These are phyloP conservation scores for Fimicolochytrium jonesii DNA, from an alignment of 192 early-diverging fungal genomes.

Conservation along the genomic window DNA sequence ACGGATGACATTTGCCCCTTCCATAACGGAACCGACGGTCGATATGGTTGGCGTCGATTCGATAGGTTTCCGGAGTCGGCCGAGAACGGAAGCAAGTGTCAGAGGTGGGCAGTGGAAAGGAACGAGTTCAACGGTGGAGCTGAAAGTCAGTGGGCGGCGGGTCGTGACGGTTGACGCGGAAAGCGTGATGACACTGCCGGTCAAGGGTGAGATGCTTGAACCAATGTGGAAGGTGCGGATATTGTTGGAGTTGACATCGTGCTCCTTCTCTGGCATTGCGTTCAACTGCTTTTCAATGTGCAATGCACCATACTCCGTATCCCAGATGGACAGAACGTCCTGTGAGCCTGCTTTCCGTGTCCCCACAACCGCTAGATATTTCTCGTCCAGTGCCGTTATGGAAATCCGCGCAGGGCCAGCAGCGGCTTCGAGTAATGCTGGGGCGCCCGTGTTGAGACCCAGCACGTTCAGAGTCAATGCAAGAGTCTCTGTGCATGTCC, in stretches of 20 bases:
- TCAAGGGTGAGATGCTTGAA: slow-evolving; percentile 8
- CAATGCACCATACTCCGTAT: slow-evolving; percentile 18
- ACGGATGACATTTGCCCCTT: not conserved
- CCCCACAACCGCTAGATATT: slow-evolving; percentile 9
- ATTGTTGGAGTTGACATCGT: no score
- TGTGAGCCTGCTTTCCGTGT: not conserved
- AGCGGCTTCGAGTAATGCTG: no score
- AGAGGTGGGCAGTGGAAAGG: slow-evolving; percentile 19
- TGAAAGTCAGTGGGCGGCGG: slow-evolving; percentile 6
- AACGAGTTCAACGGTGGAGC: not conserved
- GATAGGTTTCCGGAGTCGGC: slow-evolving; percentile 8
- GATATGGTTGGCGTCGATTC: no score
- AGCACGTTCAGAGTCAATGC: no score
- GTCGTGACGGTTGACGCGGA: not conserved
- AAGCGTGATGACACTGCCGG: slow-evolving; percentile 9
- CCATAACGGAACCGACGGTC: not conserved
- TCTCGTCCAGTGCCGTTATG: not conserved
- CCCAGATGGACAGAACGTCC: slow-evolving; percentile 19
- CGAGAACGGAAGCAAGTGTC: slow-evolving; percentile 12
- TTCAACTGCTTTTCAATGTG: slow-evolving; percentile 1
- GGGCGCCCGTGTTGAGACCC: no score
- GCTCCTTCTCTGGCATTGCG: not conserved
- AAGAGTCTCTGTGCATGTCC: no score
- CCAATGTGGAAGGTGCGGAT: not conserved
- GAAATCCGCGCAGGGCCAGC: not conserved